Evolutionary conservation across 495 filamentous ascomycete species (phyloP), one percentile per base, ranked within the genome.

Genomic region (Hypoxylon fragiforme): DNA sequence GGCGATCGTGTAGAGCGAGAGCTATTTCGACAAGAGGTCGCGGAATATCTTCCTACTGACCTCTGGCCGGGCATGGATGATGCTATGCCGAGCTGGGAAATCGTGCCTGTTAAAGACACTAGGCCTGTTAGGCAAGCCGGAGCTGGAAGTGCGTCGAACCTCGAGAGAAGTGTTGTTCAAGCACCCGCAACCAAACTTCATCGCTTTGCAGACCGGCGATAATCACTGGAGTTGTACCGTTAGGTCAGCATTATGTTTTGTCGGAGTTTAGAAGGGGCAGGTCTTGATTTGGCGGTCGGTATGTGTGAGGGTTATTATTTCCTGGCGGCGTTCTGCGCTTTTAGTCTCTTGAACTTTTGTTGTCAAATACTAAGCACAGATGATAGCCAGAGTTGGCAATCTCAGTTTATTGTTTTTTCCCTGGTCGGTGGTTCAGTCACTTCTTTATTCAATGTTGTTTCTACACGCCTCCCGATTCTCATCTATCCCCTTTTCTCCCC

Each of bases 21-120:
- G 60, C 71, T 77, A 11, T 98, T 98, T 71, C 81, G 85, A 20
- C 74, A 83, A 5, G 89, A 96, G 51, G 83, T 92, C 14, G 91
- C 91, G 2, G 89, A 95, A 52, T 94, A 83, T 63, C 69, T 98
- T 14, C 94, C 94, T 0, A 82, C 84, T 2, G 95, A 97, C 63
- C 84, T 98, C 32, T 98, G 92, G 94, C 85, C 85, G 0, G 89
- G 87, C 5, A 77, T 79, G 71, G 68, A 73, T 26, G 66, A 66
- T 14, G 68, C 70, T 7, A 63, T 71, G 21, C 51, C 37, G 40
- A 66, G 67, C 43, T 79, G 74, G 74, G 71, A 75, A 31, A 51
- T 77, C n/a, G 66, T 75, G 7, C 63, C 72, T 1, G 56, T 72
- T 2, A 43, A 57, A n/a, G 69, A 66, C 30, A 58, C 58, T 14